Evolutionary conservation across 495 filamentous ascomycete genomes (phyloP).

Genomic region (Annulohypoxylon nitens): DNA sequence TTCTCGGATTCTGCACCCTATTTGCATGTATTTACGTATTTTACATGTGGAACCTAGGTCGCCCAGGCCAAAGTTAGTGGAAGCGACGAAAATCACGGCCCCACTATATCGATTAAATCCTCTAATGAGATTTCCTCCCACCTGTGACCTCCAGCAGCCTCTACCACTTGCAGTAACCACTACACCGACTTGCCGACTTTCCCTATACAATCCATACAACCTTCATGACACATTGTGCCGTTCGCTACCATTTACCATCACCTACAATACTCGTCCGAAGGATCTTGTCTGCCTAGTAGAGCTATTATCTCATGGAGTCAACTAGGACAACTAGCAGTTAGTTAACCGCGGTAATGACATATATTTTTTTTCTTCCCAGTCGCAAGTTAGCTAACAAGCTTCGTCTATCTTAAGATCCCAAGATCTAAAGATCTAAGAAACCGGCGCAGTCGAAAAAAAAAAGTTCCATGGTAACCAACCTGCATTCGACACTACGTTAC

Average conservation of each 20-base stretch:
- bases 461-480: slow-evolving; percentile 19
- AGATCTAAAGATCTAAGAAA: slow-evolving; percentile 11
- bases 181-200: slow-evolving; percentile 40
- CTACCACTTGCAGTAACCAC: slow-evolving; percentile 28
- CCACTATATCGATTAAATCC: slow-evolving; percentile 16
- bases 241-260: not conserved
- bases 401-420: slow-evolving; percentile 3
- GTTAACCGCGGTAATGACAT: slow-evolving; percentile 19
- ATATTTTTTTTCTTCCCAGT: slow-evolving; percentile 13
- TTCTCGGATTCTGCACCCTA: slow-evolving; percentile 38
- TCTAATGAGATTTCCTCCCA: slow-evolving; percentile 5
- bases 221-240: slow-evolving; percentile 37
- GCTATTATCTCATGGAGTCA: slow-evolving; percentile 28
- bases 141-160: slow-evolving; percentile 7
- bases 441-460: not conserved
- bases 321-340: slow-evolving; percentile 19
- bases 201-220: slow-evolving; percentile 13
- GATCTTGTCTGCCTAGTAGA: not conserved
- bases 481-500: slow-evolving; percentile 20
- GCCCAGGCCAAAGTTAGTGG: not conserved
- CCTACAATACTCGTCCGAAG: not conserved
- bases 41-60: slow-evolving; percentile 30
- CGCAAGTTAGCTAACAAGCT: not conserved
- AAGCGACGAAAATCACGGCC: slow-evolving; percentile 34
- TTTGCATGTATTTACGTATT: slow-evolving; percentile 29